phyloP scores from a whole-genome alignment of 768 basidiomycete species.

The Hericium coralloides region DNA sequence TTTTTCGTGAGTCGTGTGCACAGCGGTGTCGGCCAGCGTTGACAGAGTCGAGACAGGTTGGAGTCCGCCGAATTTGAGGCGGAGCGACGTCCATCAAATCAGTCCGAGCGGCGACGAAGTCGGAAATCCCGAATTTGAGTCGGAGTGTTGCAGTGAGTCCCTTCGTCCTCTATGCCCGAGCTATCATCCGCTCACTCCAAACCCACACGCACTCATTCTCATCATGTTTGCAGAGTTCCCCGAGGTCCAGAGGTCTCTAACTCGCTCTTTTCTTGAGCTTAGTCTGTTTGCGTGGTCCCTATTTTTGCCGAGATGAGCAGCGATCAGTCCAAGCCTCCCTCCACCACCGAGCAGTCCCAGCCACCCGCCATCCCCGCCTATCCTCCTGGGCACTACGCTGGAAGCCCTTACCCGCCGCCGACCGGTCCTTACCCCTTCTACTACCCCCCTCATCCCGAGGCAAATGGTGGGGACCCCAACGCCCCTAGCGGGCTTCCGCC shows the following conservation, averaged over 20 bases:
- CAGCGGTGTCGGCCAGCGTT: not conserved
- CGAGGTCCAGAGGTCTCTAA: not conserved
- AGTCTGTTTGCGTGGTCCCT: not conserved
- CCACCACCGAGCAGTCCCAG: slow-evolving; percentile 4
- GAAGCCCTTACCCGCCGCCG: slow-evolving; percentile 9
- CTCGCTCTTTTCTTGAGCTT: not conserved
- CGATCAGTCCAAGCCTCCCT: slow-evolving; percentile 10
- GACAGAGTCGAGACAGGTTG: not conserved
- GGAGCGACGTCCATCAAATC: slow-evolving; percentile 8
- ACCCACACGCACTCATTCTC: not conserved
- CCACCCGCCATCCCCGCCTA: slow-evolving; percentile 10
- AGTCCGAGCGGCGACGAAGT: slow-evolving; percentile 19
- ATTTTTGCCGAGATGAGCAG: slow-evolving; percentile 8
- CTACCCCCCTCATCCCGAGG: slow-evolving; percentile 12
- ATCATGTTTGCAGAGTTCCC: not conserved
- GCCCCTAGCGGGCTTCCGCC: slow-evolving; percentile 8
- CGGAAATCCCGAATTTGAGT: slow-evolving; percentile 15
- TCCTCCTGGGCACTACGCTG: slow-evolving; percentile 9
- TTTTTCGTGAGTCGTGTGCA: not conserved
- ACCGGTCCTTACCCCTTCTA: slow-evolving; percentile 13
- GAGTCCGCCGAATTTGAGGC: slow-evolving; percentile 8
- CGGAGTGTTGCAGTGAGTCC: slow-evolving; percentile 10
- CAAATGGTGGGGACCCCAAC: slow-evolving; percentile 7
- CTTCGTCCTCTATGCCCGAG: not conserved
- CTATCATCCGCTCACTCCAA: not conserved